Evolutionary conservation across 2,329 filamentous ascomycete genomes (phyloP), one percentile per base, ranked within the genome.

Genomic region (Sclerotiophoma versabilis): DNA sequence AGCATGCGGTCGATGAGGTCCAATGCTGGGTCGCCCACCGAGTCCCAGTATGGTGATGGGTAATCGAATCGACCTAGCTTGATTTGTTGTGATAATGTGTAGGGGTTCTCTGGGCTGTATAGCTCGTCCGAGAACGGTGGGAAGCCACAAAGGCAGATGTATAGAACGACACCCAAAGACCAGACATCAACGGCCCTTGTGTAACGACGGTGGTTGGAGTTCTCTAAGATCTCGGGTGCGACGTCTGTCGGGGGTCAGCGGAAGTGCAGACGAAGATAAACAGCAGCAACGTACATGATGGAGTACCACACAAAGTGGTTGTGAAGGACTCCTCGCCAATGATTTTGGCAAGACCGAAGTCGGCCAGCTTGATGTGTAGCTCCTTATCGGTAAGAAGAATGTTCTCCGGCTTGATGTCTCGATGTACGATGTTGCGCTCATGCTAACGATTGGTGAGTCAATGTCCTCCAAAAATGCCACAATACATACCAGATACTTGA

Each of bases 251-350:
- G 44, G 12, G 17, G 51, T 73, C 58, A 75, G 69, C 42, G 19
- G 30, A 5, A 10, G 26, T n/a, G 15, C 23, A 33, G 8, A 32
- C 4, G 1, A 20, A 19, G 34, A 22, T 8, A 30, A 17, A 5
- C n/a, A 20, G 17, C 10, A n/a, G 14, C 3, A 26, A 49, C 63
- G 39, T 78, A 85, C 83, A 96, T 75, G 90, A 95, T 5, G 93
- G 95, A n/a, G 95, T 99, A 59, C 95, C 95, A 73, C 95, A 95
- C 59, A 99, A 80, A 0, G 95, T 98, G 0, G 93, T 97, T 1
- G 95, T 98, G 72, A 99, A 99, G 0, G 93, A 97, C 72, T 97
- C 92, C 74, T 99, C 95, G 59, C 96, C 96, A 62, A 99, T 96
- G 62, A 99, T 98, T 78, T 99, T 99, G 34, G 95, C 93, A 30